Percentiles rank a stretch among this genome's conserved stretches.
Conservation (phyloP, 768 basidiomycete genomes). For the Terana coerulea region DNA sequence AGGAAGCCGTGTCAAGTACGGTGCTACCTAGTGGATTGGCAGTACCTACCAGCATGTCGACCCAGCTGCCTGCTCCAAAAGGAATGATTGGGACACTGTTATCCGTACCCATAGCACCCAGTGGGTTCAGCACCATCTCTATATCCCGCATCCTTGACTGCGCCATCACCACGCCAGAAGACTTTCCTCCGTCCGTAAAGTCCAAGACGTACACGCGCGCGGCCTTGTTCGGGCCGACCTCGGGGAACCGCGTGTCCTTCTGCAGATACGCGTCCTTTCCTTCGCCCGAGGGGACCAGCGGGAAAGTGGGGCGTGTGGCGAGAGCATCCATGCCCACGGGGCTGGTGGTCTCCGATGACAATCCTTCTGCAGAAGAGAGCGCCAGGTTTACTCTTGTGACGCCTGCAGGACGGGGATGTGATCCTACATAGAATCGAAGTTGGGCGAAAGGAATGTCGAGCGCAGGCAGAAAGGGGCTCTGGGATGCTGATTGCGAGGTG, state of each 20-base stretch:
- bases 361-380: conserved; percentile 30
- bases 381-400: conserved; percentile 34
- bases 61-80: conserved; percentile 56
- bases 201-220: conserved; percentile 61
- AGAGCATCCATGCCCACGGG: conserved; percentile 18
- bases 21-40: neutral
- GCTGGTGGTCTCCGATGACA: conserved; percentile 23
- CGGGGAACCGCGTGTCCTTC: too few relatives aligned
- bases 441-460: conserved; percentile 52
- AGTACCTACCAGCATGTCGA: conserved; percentile 54
- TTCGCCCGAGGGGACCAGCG: conserved; percentile 42
- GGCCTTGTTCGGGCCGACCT: conserved; percentile 26
- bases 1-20: neutral
- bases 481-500: conserved; percentile 9
- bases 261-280: conserved; percentile 47
- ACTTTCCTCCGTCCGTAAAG: conserved; percentile 53
- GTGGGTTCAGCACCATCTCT: conserved; percentile 56
- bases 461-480: conserved; percentile 26
- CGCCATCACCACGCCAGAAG: conserved; percentile 62
- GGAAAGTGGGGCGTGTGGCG: conserved; percentile 46
- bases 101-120: conserved; percentile 43
- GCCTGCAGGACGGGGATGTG: conserved; percentile 37
- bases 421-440: conserved; percentile 43
- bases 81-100: conserved; percentile 39
- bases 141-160: conserved; percentile 74